Evolutionary conservation across 1,139 yeast species (phyloP).

Genomic region (Zygoascus sp.): DNA sequence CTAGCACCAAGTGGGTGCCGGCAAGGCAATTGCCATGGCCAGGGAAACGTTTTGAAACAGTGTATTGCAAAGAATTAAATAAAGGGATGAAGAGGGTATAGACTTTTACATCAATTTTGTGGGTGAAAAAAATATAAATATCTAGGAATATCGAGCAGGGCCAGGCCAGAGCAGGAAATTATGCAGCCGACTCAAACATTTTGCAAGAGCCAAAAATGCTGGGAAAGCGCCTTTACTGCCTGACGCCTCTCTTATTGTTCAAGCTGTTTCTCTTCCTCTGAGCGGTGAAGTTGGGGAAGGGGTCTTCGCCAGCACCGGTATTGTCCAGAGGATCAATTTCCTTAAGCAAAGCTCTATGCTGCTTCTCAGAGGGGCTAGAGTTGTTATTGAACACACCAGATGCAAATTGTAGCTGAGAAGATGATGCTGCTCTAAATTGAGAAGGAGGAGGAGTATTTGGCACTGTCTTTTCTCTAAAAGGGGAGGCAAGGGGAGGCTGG

Average conservation of each 20-base stretch:
- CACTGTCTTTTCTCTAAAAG: slow-evolving; percentile 25
- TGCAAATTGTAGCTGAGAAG: slow-evolving; percentile 13
- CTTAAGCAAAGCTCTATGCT: background rate
- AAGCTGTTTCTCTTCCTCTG: slow-evolving; percentile 36
- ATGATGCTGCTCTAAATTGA: slow-evolving; percentile 11
- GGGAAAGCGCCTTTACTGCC: slow-evolving; percentile 8
- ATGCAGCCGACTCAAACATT: no score
- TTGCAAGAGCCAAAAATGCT: no score
- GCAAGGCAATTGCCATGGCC: no score
- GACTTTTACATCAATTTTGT: background rate
- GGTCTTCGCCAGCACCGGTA: slow-evolving; percentile 17
- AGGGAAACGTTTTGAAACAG: background rate
- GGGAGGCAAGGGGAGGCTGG: slow-evolving; percentile 28
- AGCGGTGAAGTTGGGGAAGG: slow-evolving; percentile 30
- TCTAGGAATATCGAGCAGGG: slow-evolving; percentile 7
- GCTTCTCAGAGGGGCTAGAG: slow-evolving; percentile 7
- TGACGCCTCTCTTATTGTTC: slow-evolving; percentile 34
- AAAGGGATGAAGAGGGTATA: slow-evolving; percentile 3
- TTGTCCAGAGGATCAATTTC: slow-evolving; percentile 7
- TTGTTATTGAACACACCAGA: slow-evolving; percentile 7
- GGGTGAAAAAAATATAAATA: background rate
- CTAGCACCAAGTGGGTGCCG: no score
- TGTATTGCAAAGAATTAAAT: background rate
- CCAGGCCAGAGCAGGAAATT: no score
- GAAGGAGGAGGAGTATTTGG: slow-evolving; percentile 10